Percentiles rank a stretch among this genome's conserved stretches.
Evolutionary conservation across 2,329 filamentous ascomycete genomes (phyloP).

Genomic region (Colletotrichum nymphaeae): DNA sequence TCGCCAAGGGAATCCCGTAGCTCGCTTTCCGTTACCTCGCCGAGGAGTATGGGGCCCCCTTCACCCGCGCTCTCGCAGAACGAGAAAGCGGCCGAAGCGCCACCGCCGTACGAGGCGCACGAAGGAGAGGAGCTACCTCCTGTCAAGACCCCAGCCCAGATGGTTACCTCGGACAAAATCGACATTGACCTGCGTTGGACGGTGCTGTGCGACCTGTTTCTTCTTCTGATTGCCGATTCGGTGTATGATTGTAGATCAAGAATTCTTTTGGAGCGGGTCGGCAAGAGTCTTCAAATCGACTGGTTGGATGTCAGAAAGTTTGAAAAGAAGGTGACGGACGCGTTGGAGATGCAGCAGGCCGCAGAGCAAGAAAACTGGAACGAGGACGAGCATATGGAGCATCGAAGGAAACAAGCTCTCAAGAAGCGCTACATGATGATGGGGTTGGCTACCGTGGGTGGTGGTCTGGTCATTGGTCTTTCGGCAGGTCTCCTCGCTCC

Average conservation of each 20-base stretch:
- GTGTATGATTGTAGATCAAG: slow-evolving; percentile 92
- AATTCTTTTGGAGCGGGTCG: slow-evolving; percentile 85
- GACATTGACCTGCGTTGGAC: slow-evolving; percentile 98
- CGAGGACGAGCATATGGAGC: slow-evolving; percentile 93
- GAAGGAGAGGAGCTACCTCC: slow-evolving; percentile 79
- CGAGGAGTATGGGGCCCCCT: slow-evolving; percentile 33
- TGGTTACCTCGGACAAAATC: slow-evolving; percentile 84
- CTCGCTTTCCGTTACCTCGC: slow-evolving; percentile 23
- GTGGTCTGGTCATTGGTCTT: slow-evolving; percentile 92
- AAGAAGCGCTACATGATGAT: slow-evolving; percentile 92
- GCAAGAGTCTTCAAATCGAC: slow-evolving; percentile 80
- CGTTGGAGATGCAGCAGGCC: slow-evolving; percentile 96
- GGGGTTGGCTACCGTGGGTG: slow-evolving; percentile 95
- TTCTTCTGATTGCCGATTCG: slow-evolving; percentile 96
- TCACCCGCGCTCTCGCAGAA: slow-evolving; percentile 45
- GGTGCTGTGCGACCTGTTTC: slow-evolving; percentile 92
- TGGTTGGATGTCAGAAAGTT: slow-evolving; percentile 97
- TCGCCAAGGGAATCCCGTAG: slow-evolving; percentile 12
- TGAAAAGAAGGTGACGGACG: slow-evolving; percentile 96
- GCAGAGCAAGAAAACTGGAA: slow-evolving; percentile 98
- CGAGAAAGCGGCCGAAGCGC: slow-evolving; percentile 62
- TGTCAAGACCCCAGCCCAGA: slow-evolving; percentile 84
- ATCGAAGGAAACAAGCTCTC: slow-evolving; percentile 81
- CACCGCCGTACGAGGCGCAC: slow-evolving; percentile 71
- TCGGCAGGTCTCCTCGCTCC: slow-evolving; percentile 93